These are phyloP conservation scores for Arachnopeziza araneosa DNA, from an alignment of 2,329 filamentous ascomycete species.

Conservation along the genomic window DNA sequence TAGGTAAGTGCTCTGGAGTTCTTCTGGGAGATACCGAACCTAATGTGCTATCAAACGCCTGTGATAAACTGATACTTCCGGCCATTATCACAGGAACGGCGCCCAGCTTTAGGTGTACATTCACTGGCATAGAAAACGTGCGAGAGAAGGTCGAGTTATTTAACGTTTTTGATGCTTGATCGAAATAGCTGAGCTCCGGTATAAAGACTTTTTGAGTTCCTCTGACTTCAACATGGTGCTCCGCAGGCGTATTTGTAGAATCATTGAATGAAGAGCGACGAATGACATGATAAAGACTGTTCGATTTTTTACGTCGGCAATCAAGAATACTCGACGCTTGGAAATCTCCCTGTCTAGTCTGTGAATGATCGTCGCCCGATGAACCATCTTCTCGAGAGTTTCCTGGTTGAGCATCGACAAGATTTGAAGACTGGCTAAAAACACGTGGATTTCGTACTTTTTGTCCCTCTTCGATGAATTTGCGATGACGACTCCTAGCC, in stretches of 20 bases:
- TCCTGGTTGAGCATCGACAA: background rate
- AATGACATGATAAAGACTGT: constrained; percentile 2
- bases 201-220: constrained; percentile 5
- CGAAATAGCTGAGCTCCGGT: constrained; percentile 2
- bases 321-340: constrained; percentile 6
- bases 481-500: background rate
- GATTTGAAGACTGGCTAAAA: constrained; percentile 2
- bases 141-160: background rate
- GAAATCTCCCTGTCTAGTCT: background rate
- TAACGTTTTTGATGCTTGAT: background rate
- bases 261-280: background rate
- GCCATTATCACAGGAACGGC: background rate
- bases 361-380: background rate
- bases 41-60: background rate
- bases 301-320: background rate
- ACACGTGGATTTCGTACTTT: background rate
- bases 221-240: too few species aligned
- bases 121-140: background rate
- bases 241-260: too few species aligned
- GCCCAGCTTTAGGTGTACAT: background rate
- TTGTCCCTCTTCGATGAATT: background rate
- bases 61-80: background rate
- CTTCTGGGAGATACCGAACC: background rate
- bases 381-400: background rate
- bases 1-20: background rate